A percentile compares a stretch with the other conserved stretches of the same genome.
Evolutionary conservation across 192 early-diverging fungal genomes (phyloP).

Genomic region (Coemansia javaensis): DNA sequence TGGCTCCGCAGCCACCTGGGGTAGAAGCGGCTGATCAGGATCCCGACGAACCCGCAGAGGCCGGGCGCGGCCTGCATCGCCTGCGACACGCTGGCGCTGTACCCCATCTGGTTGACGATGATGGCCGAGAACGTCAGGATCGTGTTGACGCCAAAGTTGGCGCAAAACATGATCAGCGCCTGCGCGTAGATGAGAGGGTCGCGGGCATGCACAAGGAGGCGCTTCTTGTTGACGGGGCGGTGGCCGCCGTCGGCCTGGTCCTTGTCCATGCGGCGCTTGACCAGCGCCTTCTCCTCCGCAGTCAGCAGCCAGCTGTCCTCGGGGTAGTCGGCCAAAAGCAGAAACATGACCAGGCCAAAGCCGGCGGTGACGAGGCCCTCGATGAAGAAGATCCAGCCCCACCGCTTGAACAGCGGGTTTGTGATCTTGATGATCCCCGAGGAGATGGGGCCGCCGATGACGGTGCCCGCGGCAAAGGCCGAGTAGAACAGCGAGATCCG

Average conservation of each 20-base stretch:
- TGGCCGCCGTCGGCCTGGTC: slow-evolving; percentile 32
- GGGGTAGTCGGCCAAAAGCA: slow-evolving; percentile 30
- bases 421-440: slow-evolving; percentile 22
- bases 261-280: slow-evolving; percentile 14
- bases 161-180: slow-evolving; percentile 29
- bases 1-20: slow-evolving; percentile 21
- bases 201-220: slow-evolving; percentile 6
- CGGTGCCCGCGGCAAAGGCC: slow-evolving; percentile 25
- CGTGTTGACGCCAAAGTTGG: slow-evolving; percentile 36
- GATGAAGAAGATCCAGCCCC: slow-evolving; percentile 45
- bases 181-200: slow-evolving; percentile 29
- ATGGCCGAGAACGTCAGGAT: slow-evolving; percentile 32
- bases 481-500: slow-evolving; percentile 40
- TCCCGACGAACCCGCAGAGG: slow-evolving; percentile 27
- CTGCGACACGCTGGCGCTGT: slow-evolving; percentile 23
- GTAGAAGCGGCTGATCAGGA: slow-evolving; percentile 21
- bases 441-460: slow-evolving; percentile 35
- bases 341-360: slow-evolving; percentile 23
- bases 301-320: slow-evolving; percentile 28
- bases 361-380: slow-evolving; percentile 28
- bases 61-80: slow-evolving; percentile 36
- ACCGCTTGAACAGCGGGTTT: slow-evolving; percentile 15
- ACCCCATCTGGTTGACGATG: slow-evolving; percentile 34
- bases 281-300: slow-evolving; percentile 14
- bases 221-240: slow-evolving; percentile 12